phyloP scores from a whole-genome alignment of 2,329 filamentous ascomycete species.

The Pseudogymnoascus sp. region DNA sequence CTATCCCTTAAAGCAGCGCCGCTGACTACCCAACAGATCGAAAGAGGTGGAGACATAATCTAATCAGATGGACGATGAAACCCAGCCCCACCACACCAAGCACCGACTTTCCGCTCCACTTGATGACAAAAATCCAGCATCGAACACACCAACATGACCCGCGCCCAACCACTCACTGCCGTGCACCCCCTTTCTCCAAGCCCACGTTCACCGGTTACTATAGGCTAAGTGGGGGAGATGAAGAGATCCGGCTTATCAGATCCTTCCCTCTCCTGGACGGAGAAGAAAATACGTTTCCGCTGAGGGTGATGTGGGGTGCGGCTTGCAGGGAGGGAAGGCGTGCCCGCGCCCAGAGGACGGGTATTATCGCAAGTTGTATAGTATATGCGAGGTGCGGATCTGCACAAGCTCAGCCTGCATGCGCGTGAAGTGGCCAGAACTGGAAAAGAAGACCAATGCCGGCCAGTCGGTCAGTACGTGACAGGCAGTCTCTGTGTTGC shows the following conservation, averaged over 20 bases:
- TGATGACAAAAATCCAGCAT: background rate
- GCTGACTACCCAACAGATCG: background rate
- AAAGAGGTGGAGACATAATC: background rate
- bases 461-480: background rate
- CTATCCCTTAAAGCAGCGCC: background rate
- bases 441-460: background rate
- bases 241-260: constrained; percentile 1
- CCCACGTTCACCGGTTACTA: background rate
- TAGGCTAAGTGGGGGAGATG: background rate
- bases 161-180: background rate
- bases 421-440: background rate
- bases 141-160: background rate
- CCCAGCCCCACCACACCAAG: background rate
- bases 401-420: background rate
- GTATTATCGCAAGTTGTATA: background rate
- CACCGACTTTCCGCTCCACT: background rate
- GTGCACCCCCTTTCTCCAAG: background rate
- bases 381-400: background rate
- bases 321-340: background rate
- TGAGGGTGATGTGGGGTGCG: background rate
- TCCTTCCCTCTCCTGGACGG: background rate
- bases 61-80: constrained; percentile 6
- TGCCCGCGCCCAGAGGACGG: background rate
- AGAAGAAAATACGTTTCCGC: background rate
- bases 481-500: background rate